These are phyloP conservation scores for Citrus australasica DNA, from an alignment of 345 rosid species.

Conservation along the genomic window DNA sequence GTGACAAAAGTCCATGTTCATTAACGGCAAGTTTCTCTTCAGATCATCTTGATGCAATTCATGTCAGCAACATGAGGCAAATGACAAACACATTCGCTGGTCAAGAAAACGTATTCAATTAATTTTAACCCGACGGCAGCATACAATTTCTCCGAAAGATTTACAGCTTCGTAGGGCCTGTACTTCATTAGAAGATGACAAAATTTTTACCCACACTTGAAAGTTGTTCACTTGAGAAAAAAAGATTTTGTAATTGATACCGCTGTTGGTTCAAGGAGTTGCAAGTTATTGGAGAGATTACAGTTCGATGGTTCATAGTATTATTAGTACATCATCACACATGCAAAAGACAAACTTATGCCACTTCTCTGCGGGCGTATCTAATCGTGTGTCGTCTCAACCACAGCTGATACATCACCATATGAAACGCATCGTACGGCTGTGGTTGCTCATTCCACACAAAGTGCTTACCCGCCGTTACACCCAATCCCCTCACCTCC, in stretches of 20 bases:
- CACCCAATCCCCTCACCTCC: constrained; percentile 31
- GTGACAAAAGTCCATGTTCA: not conserved
- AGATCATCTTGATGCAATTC: not conserved
- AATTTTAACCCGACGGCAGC: not conserved
- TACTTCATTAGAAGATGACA: not conserved
- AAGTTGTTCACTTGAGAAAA: too few species aligned
- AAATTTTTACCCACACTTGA: too few species aligned
- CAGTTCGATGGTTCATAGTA: too few species aligned
- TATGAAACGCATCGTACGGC: constrained; percentile 47
- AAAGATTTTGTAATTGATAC: not conserved
- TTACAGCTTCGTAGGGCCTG: not conserved
- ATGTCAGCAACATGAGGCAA: not conserved
- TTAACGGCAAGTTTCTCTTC: not conserved
- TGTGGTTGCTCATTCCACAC: constrained; percentile 44
- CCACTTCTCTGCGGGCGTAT: constrained; percentile 35
- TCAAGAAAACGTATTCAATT: not conserved
- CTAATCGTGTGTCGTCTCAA: constrained; percentile 54
- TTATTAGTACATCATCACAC: too few species aligned
- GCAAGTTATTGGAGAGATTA: not conserved
- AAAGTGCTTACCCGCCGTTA: constrained; percentile 34
- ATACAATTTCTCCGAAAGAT: not conserved
- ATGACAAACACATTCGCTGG: not conserved
- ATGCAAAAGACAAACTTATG: not conserved
- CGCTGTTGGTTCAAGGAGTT: not conserved
- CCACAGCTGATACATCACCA: constrained; percentile 67